A percentile compares a stretch with the other conserved stretches of the same genome.
Conservation (phyloP, 2,329 filamentous ascomycete species). For the Chalaropsis ovoidea region DNA sequence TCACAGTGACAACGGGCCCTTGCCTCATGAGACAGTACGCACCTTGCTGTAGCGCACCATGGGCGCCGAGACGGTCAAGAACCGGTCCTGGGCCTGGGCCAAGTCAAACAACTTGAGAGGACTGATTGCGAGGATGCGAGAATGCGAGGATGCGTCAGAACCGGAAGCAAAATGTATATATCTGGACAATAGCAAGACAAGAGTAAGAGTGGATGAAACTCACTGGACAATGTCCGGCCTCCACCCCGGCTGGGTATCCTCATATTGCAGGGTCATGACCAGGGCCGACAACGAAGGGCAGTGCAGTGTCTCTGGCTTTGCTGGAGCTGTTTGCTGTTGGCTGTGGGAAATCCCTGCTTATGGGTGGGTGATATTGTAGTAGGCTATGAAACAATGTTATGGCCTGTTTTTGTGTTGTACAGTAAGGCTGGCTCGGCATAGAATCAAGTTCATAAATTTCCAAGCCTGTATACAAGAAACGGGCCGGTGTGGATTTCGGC, state of each 20-base stretch:
- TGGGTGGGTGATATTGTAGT: background rate
- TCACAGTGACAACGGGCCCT: background rate
- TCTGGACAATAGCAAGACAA: no score
- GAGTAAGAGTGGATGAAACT: background rate
- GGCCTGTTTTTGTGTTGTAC: no score
- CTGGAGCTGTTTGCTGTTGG: background rate
- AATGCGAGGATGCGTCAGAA: background rate
- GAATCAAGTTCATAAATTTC: no score
- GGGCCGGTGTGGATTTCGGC: background rate
- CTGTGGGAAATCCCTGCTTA: background rate
- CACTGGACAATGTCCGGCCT: conserved; percentile 22
- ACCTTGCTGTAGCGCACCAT: conserved; percentile 58
- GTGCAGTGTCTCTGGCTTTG: background rate
- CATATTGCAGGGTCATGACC: conserved; percentile 10
- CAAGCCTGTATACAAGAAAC: background rate
- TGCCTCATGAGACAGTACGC: conserved; percentile 23
- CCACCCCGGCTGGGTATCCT: conserved; percentile 9
- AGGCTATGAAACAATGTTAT: background rate
- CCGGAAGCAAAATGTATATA: no score
- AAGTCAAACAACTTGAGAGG: conserved; percentile 51
- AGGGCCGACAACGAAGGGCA: background rate
- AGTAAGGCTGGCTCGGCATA: no score
- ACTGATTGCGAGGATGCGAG: conserved; percentile 32
- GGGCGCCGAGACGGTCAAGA: conserved; percentile 52
- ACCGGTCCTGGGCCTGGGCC: conserved; percentile 42